Evolutionary conservation across 2,329 filamentous ascomycete genomes (phyloP), one percentile per base, ranked within the genome.

Genomic region (Phaeomoniella chlamydospora): DNA sequence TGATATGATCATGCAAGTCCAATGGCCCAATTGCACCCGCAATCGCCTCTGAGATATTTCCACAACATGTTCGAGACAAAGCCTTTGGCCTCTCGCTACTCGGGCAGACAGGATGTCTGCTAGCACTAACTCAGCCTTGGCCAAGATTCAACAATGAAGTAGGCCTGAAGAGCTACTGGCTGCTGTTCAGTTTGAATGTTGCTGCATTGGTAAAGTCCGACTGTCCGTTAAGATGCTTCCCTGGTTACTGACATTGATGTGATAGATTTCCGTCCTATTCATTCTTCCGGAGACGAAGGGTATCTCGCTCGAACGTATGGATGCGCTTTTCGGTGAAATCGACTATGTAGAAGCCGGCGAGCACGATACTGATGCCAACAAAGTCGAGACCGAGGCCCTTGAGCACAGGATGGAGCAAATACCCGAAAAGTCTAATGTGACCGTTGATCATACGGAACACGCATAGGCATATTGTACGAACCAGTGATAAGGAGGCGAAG

Each of bases 21-120:
- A 61, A 61, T 29, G 57, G 58, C 2, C 57, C 58, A 3, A 52
- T 61, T 26, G 43, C 58, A 4, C 52, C 55, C 0, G 48, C 54
- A 2, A 49, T 61, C 11, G 54, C 54, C 13, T 49, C 52, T 0
- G 57, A 60, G 39, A 61, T 61, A 35, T 61, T 61, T 36, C 58
- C 57, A 1, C 54, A 57, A 33, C 53, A 61, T 40, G 56, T 61
- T 11, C 45, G 58, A 32, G 58, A 61, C 38, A 59, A 60, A 40
- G 57, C 52, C 3, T 58, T 58, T 36, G 50, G 51, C 12, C 42
- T 59, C 11, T 52, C 48, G 0, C 32, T 49, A 13, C 43, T 59
- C 3, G 58, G 58, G 4, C 56, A 62, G 38, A 59, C 56, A 46
- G 49, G 15, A 60, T 54, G 38, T 41, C 61, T 2, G 48, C 61